phyloP scores from a whole-genome alignment of 169 alveolate species.

The Plasmodium reichenowi region DNA sequence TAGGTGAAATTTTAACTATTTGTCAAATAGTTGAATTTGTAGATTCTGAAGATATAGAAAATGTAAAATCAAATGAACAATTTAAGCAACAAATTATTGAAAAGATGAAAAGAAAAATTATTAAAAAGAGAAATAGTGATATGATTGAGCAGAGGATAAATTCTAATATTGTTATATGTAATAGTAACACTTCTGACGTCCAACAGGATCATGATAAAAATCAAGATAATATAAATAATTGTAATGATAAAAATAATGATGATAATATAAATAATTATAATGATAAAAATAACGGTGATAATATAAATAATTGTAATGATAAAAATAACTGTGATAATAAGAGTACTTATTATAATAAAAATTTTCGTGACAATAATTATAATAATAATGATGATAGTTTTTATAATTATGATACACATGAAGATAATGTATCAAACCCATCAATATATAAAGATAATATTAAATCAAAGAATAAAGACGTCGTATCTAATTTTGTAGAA shows the following conservation, averaged over 20 bases:
- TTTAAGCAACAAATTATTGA: conserved; percentile 41
- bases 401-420: not conserved
- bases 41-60: conserved; percentile 59
- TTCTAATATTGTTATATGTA: conserved; percentile 54
- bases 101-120: conserved; percentile 40
- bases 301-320: conserved; percentile 9
- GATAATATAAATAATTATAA: not conserved
- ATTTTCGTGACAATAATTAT: not conserved
- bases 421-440: not conserved
- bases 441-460: conserved; percentile 6
- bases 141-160: conserved; percentile 41
- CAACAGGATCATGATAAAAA: conserved; percentile 7
- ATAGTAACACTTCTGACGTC: conserved; percentile 10
- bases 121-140: conserved; percentile 48
- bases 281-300: not conserved
- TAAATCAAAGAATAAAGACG: conserved; percentile 28
- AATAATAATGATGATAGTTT: not conserved
- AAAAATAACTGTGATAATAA: not conserved
- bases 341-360: conserved; percentile 8
- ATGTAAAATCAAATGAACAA: conserved; percentile 29
- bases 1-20: conserved; percentile 65
- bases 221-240: not conserved
- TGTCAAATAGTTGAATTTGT: conserved; percentile 56
- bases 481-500: conserved; percentile 67
- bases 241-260: not conserved